Conservation (phyloP, 2,329 filamentous ascomycete species). For the Diplodia sapinea region DNA sequence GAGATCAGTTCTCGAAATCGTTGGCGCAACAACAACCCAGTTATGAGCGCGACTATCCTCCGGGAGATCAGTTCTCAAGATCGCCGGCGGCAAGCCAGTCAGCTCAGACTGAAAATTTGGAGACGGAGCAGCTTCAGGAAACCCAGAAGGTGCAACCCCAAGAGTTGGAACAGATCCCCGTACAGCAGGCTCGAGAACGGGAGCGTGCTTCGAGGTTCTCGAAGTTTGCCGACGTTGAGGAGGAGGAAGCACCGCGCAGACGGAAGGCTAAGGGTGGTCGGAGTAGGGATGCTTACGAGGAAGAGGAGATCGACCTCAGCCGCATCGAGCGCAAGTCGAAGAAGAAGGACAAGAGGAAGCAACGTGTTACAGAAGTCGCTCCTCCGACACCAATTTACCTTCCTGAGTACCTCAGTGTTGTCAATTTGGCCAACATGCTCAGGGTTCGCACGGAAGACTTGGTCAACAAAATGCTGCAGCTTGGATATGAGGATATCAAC, state of each 20-base stretch:
- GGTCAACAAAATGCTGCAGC: slow-evolving; percentile 73
- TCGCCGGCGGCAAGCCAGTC: background rate
- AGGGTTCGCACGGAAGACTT: slow-evolving; percentile 75
- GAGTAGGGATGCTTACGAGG: slow-evolving; percentile 33
- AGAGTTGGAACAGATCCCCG: background rate
- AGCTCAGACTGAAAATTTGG: background rate
- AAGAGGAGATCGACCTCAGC: slow-evolving; percentile 21
- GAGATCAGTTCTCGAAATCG: background rate
- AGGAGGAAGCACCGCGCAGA: slow-evolving; percentile 37
- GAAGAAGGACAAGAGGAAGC: slow-evolving; percentile 24
- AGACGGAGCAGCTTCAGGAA: too few species aligned
- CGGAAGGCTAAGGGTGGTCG: slow-evolving; percentile 32
- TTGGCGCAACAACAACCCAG: too few species aligned
- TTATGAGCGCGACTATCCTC: background rate
- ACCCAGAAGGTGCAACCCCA: background rate
- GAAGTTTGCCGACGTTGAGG: slow-evolving; percentile 34
- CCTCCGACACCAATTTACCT: slow-evolving; percentile 65
- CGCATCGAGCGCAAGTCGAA: slow-evolving; percentile 42
- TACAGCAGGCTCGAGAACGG: background rate
- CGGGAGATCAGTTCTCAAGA: background rate
- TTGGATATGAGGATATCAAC: slow-evolving; percentile 87
- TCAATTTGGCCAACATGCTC: slow-evolving; percentile 76
- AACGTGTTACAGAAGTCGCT: slow-evolving; percentile 35
- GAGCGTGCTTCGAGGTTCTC: slow-evolving; percentile 14
- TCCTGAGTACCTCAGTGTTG: slow-evolving; percentile 91